Base-by-base conservation (phyloP, 208 protist genomes). In the Angomonas ambiguus region DNA sequence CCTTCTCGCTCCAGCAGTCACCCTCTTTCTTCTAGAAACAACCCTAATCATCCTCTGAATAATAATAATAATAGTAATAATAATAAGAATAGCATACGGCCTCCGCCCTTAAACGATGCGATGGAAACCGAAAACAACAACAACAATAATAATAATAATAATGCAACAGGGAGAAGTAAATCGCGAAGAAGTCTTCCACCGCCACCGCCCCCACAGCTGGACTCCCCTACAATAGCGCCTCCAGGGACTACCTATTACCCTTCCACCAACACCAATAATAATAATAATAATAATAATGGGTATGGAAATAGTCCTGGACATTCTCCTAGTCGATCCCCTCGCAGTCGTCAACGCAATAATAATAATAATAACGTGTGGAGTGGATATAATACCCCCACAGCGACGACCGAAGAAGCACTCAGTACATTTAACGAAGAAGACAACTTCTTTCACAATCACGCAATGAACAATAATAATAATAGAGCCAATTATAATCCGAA, bases 371-470 rank as follows among this genome's bases (percentile, higher is more conserved):
- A 65, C 11, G 56, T 55, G 3, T 20, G 58, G 51, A 45, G 65
- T 31, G 45, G 27, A 1, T 51, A 76, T 59, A 69, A 79, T 65
- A 72, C 77, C 11, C 76, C 72, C 0, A 95, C 89, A 2, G 89
- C 85, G 22, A 93, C 89, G 63, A 93, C 89, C 1, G 85, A 95
- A 55, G 85, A 92, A 34, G 89, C 82, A 16, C 77, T 77, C 31
- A 83, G 77, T 13, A 79, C 74, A 48, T 79, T 74, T 22, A 67
- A 68, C 57, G 56, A 61, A 6, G 56, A 61, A 20, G 56, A 61
- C 2, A 33, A 61, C 30, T 33, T 35, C 25, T 32, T 35, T 28
- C 27, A 61, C 56, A 42, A n/a, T 5, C 48, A 53, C n/a, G n/a
- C n/a, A n/a, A n/a, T n/a, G n/a, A 45, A 45, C 38, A 45, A 45